Percentiles rank a stretch among this genome's conserved stretches.
These are phyloP conservation scores for Trichophyton verrucosum DNA, from an alignment of 2,329 filamentous ascomycete genomes.

Conservation along the genomic window DNA sequence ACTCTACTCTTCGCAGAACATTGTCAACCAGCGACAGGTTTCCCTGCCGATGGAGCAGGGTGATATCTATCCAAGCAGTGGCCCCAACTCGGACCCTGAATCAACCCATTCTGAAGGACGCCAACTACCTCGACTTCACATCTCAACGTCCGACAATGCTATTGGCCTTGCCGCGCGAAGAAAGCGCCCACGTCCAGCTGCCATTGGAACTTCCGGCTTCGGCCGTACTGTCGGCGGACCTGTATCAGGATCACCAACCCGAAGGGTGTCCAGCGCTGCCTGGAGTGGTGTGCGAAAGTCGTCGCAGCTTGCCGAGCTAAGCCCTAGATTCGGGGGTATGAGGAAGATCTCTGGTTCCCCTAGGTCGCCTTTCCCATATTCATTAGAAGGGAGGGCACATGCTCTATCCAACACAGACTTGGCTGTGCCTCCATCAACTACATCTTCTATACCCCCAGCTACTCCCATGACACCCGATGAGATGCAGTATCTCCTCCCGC, in stretches of 20 bases:
- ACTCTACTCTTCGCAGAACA: background rate
- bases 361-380: conserved; percentile 35
- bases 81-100: background rate
- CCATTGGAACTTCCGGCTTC: conserved; percentile 28
- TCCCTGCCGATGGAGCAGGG: background rate
- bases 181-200: conserved; percentile 35
- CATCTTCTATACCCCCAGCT: conserved; percentile 28
- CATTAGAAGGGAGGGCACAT: conserved; percentile 32
- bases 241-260: conserved; percentile 32
- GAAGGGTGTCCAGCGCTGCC: conserved; percentile 4
- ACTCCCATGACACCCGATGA: conserved; percentile 35
- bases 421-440: conserved; percentile 24
- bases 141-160: conserved; percentile 23
- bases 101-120: background rate
- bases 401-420: conserved; percentile 21
- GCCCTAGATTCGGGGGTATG: conserved; percentile 35
- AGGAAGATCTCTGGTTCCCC: conserved; percentile 36
- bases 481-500: conserved; percentile 30
- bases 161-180: conserved; percentile 36
- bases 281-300: conserved; percentile 31
- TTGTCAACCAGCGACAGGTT: background rate
- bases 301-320: conserved; percentile 22
- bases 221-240: conserved; percentile 16
- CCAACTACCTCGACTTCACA: conserved; percentile 21
- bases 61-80: background rate